Conservation (phyloP, 176 grass and related monocot species). For the Miscanthus lutarioriparius region DNA sequence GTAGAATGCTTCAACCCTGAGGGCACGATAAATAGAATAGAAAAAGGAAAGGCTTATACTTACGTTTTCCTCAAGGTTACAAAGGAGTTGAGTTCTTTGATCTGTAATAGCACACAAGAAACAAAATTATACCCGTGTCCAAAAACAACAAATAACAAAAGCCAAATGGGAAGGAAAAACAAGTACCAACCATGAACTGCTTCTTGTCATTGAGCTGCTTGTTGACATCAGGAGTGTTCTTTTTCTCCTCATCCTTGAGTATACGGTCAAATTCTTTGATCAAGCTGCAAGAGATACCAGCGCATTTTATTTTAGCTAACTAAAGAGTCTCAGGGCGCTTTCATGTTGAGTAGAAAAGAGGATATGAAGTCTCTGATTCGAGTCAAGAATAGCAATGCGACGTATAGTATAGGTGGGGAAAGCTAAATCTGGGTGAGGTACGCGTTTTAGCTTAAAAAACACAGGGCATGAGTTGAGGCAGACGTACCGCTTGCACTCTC, state of each 20-base stretch:
- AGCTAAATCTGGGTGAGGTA: not conserved
- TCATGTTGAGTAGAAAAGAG: not conserved
- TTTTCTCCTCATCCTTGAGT: constrained; percentile 85
- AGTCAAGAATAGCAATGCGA: not conserved
- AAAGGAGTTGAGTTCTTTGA: constrained; percentile 96
- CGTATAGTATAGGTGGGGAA: not conserved
- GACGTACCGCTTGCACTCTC: constrained; percentile 86
- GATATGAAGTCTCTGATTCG: not conserved
- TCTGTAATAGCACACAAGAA: constrained; percentile 49
- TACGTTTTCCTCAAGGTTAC: constrained; percentile 96
- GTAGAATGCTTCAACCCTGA: not conserved
- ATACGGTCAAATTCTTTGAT: constrained; percentile 85
- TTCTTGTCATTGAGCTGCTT: constrained; percentile 99
- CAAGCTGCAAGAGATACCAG: constrained; percentile 39
- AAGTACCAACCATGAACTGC: constrained; percentile 73
- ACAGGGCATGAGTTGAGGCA: not conserved
- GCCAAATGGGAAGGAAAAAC: not conserved
- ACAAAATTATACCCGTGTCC: constrained; percentile 28
- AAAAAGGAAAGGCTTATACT: constrained; percentile 20
- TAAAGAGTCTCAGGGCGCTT: not conserved
- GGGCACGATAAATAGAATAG: not conserved
- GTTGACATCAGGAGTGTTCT: constrained; percentile 67
- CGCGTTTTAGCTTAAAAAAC: not conserved
- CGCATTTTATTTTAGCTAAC: not conserved
- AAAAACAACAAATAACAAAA: not conserved